A percentile compares a stretch with the other conserved stretches of the same genome.
phyloP scores from a whole-genome alignment of 768 basidiomycete genomes.

The Gelatoporia subvermispora region DNA sequence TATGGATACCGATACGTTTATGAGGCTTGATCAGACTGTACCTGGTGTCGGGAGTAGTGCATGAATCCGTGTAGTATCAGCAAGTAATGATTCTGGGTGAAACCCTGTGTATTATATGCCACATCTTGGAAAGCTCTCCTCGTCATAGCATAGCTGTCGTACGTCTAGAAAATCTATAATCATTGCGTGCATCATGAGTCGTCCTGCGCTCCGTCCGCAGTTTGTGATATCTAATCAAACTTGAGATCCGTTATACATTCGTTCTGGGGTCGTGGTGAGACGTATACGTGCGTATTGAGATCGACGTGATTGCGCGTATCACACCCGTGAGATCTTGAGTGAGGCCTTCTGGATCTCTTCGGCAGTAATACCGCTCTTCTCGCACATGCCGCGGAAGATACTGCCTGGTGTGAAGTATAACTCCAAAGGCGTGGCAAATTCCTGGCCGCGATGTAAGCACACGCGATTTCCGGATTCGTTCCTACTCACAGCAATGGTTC shows the following conservation, averaged over 20 bases:
- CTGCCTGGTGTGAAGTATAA: slow-evolving; percentile 40
- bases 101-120: no score
- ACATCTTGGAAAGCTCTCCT: no score
- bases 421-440: slow-evolving; percentile 48
- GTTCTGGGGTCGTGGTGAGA: no score
- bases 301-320: neutral
- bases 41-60: neutral
- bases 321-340: slow-evolving; percentile 3
- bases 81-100: no score
- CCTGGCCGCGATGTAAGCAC: slow-evolving; percentile 19
- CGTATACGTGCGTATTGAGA: neutral
- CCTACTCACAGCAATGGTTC: slow-evolving; percentile 45
- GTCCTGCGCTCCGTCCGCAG: neutral
- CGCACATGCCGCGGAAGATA: slow-evolving; percentile 61
- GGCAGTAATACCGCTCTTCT: slow-evolving; percentile 43
- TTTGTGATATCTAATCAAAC: neutral
- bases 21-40: neutral
- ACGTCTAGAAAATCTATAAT: neutral
- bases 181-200: neutral
- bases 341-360: slow-evolving; percentile 37
- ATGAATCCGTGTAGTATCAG: neutral
- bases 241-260: neutral
- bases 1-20: slow-evolving; percentile 1
- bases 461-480: neutral
- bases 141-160: neutral